Percentiles rank a stretch among this genome's conserved stretches.
Conservation (phyloP, 2,329 filamentous ascomycete species). For the Colletotrichum melonis region DNA sequence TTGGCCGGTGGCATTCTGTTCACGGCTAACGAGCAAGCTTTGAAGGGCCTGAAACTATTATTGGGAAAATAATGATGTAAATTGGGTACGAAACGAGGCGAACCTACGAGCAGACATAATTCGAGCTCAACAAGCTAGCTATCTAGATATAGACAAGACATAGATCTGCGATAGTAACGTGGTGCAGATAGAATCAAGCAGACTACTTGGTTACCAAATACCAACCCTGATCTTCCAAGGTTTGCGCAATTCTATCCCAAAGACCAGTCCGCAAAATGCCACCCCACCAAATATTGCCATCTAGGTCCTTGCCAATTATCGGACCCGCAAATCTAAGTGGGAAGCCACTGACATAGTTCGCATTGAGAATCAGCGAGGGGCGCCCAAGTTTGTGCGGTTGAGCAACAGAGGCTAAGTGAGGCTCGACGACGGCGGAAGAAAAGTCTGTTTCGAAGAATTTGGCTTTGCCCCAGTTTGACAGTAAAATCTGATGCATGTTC, state of each 20-base stretch:
- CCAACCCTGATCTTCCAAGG: neutral
- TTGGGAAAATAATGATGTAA: neutral
- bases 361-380: slow-evolving; percentile 36
- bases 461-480: slow-evolving; percentile 52
- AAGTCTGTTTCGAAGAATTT: slow-evolving; percentile 51
- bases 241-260: slow-evolving; percentile 4
- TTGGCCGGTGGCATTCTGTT: slow-evolving; percentile 27
- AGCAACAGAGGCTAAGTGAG: neutral
- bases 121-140: neutral
- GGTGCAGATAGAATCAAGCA: neutral
- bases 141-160: neutral
- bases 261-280: neutral
- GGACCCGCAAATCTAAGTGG: slow-evolving; percentile 29
- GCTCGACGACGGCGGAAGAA: slow-evolving; percentile 40
- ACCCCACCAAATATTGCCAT: slow-evolving; percentile 4
- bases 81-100: neutral
- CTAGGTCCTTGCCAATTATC: neutral
- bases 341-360: neutral
- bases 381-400: slow-evolving; percentile 21
- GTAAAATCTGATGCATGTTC: slow-evolving; percentile 43
- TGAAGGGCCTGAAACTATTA: slow-evolving; percentile 17
- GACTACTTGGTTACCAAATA: too few relatives aligned
- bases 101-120: neutral
- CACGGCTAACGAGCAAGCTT: slow-evolving; percentile 18
- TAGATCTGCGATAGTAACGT: neutral